phyloP scores from a whole-genome alignment of 2,329 filamentous ascomycete species.

The Colletotrichum sidae region DNA sequence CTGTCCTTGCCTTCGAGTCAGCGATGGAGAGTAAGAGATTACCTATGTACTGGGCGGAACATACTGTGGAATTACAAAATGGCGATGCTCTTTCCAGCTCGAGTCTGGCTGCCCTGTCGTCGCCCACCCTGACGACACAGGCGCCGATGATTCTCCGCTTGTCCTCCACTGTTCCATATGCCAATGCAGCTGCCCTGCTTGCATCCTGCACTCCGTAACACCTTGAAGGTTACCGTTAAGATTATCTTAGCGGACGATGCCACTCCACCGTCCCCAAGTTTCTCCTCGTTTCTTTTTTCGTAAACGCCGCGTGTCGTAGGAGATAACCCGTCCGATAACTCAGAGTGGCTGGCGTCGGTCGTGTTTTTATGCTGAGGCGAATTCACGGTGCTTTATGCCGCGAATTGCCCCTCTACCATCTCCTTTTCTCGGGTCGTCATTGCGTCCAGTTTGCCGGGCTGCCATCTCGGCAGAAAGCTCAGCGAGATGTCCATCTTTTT shows the following conservation, averaged over 20 bases:
- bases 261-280: conserved; percentile 23
- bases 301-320: conserved; percentile 20
- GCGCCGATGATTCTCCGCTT: not conserved
- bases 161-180: not conserved
- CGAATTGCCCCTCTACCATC: conserved; percentile 4
- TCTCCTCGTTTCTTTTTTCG: not conserved
- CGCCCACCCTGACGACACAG: conserved; percentile 23
- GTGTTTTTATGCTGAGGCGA: not conserved
- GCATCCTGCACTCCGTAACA: conserved; percentile 15
- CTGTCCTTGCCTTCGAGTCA: conserved; percentile 24
- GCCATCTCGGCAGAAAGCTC: conserved; percentile 22
- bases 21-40: not conserved
- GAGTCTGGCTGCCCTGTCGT: too few relatives aligned
- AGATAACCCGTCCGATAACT: conserved; percentile 5
- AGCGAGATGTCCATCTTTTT: conserved; percentile 13
- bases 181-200: not conserved
- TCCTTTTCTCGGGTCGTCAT: conserved; percentile 28
- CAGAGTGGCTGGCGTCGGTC: not conserved
- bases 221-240: conserved; percentile 24
- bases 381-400: conserved; percentile 23
- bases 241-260: conserved; percentile 9
- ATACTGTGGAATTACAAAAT: conserved; percentile 12
- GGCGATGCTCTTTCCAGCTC: not conserved
- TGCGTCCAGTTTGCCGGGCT: conserved; percentile 12
- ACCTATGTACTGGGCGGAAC: too few relatives aligned